Evolutionary conservation across 495 filamentous ascomycete genomes (phyloP), one percentile per base, ranked within the genome.

Genomic region (Penicillium ochrochloron): DNA sequence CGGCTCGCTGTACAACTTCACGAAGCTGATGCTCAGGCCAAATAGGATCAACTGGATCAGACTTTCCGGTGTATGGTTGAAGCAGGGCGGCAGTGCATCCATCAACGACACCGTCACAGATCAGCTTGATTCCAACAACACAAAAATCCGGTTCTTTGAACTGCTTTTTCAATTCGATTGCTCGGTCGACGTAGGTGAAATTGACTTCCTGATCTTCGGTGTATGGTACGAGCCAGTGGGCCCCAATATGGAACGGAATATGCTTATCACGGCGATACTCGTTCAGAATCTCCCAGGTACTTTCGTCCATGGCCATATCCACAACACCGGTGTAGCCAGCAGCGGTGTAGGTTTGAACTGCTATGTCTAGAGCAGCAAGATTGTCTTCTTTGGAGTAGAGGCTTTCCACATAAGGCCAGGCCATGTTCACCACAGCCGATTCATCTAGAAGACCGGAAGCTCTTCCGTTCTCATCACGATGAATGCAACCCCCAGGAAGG

Each of bases 281-380:
- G 11, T 83, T 79, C 35, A 90, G 65, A 33, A 85, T 79, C 17
- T 84, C 82, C 87, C 87, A 89, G 25, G 77, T 77, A 10, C 76
- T 78, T 33, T 89, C 82, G 46, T 89, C 85, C 87, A 90, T 89
- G n/a, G 86, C 87, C 86, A 90, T 89, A 64, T 90, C 88, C 0
- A 90, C 78, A 60, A 87, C 58, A 0, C 88, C 87, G 2, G 88
- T 89, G 62, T 88, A 89, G 3, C 87, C 87, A 5, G 77, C 76
- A 0, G 78, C 75, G 35, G 82, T 82, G 66, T 89, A 89, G 11
- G 81, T 77, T 5, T 63, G 48, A 15, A 87, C 76, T 0, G 86
- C 86, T 0, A 74, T 72, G 41, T 74, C 70, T 53, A 89, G 69
- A 0, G 85, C 82, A n/a, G 64, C 72, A 11, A 82, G 64, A n/a